These are phyloP conservation scores for Coniochaeta ligniaria DNA, from an alignment of 2,329 filamentous ascomycete species.

Conservation along the genomic window DNA sequence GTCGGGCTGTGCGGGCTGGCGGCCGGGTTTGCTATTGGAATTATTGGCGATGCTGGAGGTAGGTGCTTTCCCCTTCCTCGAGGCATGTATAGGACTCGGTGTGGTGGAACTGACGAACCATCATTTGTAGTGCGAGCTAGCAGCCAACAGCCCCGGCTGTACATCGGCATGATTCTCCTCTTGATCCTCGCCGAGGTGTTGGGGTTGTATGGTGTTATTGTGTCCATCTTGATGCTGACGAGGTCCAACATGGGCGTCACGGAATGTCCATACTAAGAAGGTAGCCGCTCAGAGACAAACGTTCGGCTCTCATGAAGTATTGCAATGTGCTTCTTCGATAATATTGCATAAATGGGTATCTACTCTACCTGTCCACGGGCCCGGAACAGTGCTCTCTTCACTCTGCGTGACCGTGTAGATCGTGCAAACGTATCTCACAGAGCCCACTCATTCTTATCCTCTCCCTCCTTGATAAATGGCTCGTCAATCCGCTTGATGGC, in stretches of 20 bases:
- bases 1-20: conserved; percentile 79
- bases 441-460: conserved; percentile 77
- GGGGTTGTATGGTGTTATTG: conserved; percentile 51
- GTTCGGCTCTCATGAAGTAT: neutral
- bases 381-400: neutral
- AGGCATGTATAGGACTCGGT: neutral
- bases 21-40: conserved; percentile 80
- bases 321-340: neutral
- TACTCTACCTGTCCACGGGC: neutral
- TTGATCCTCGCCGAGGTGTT: conserved; percentile 99
- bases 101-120: neutral
- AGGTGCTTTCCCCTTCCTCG: neutral
- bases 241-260: conserved; percentile 30
- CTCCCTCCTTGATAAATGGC: conserved; percentile 71
- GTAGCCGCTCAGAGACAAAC: neutral
- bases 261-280: conserved; percentile 25
- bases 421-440: conserved; percentile 11
- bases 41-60: conserved; percentile 75
- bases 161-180: conserved; percentile 97
- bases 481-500: conserved; percentile 93
- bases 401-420: neutral
- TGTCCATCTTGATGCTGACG: conserved; percentile 41
- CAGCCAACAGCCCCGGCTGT: conserved; percentile 76
- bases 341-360: neutral
- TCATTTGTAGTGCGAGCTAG: conserved; percentile 61